A percentile compares a stretch with the other conserved stretches of the same genome.
These are phyloP conservation scores for Xylaria bambusicola DNA, from an alignment of 495 filamentous ascomycete genomes.

Conservation along the genomic window DNA sequence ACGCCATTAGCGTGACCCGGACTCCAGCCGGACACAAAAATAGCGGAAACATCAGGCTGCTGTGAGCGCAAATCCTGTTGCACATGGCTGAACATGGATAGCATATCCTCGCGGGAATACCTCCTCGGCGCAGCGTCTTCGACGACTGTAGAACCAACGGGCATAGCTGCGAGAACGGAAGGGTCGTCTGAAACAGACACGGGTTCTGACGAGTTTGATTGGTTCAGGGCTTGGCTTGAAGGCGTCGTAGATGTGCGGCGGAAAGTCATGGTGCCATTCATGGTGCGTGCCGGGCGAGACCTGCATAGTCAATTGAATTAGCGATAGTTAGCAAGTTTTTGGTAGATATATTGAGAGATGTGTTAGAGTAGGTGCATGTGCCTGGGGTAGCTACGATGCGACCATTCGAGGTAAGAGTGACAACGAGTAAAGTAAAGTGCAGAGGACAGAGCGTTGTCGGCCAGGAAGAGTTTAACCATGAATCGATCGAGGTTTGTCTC, in stretches of 20 bases:
- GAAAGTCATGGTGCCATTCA: conserved; percentile 86
- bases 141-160: conserved; percentile 38
- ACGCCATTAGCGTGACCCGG: conserved; percentile 65
- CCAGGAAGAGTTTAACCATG: too few relatives aligned
- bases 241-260: conserved; percentile 71
- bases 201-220: conserved; percentile 52
- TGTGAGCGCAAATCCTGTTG: conserved; percentile 54
- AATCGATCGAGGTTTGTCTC: too few relatives aligned
- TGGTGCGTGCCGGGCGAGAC: conserved; percentile 54
- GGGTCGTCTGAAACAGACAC: conserved; percentile 38
- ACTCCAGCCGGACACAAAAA: conserved; percentile 76
- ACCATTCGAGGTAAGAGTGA: too few relatives aligned
- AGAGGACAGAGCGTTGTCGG: too few relatives aligned
- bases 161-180: conserved; percentile 36
- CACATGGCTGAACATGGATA: conserved; percentile 69
- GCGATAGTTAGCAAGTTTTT: conserved; percentile 22
- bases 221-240: conserved; percentile 59
- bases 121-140: conserved; percentile 47
- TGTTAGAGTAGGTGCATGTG: background rate
- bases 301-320: conserved; percentile 23
- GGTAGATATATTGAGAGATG: background rate
- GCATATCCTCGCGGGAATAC: conserved; percentile 82
- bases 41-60: conserved; percentile 61
- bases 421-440: too few relatives aligned
- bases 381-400: too few relatives aligned